These are phyloP conservation scores for Leishmania tropica DNA, from an alignment of 208 protist genomes.

Conservation along the genomic window DNA sequence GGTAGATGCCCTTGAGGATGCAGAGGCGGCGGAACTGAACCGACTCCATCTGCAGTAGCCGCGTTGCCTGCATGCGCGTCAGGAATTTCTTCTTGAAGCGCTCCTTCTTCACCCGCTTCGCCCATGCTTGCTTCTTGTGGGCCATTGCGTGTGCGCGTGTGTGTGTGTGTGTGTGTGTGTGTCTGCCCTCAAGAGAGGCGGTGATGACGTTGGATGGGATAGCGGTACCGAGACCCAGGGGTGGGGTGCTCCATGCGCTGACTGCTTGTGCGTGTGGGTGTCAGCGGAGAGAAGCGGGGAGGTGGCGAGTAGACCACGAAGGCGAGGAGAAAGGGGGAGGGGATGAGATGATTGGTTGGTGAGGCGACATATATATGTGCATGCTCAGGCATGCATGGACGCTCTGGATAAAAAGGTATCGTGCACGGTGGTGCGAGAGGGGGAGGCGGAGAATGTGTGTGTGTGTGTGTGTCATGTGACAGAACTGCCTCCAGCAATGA, in stretches of 20 bases:
- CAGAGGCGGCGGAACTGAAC: constrained; percentile 96
- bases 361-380: neutral
- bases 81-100: constrained; percentile 94
- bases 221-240: neutral
- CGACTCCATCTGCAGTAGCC: constrained; percentile 93
- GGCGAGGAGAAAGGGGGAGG: neutral
- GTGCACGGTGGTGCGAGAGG: neutral
- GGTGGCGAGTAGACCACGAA: neutral
- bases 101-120: constrained; percentile 91
- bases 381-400: neutral
- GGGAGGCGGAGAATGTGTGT: neutral
- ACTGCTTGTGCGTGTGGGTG: neutral
- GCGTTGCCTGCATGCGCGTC: constrained; percentile 92
- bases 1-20: constrained; percentile 99
- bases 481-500: neutral
- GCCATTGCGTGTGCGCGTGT: constrained; percentile 35
- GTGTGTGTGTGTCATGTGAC: neutral
- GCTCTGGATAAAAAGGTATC: neutral
- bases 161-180: neutral
- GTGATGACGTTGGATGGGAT: neutral
- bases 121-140: constrained; percentile 88
- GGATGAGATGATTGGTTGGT: neutral
- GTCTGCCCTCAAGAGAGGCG: neutral
- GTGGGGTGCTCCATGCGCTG: neutral
- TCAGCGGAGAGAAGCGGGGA: neutral